Evolutionary conservation across 768 basidiomycete species (phyloP), one percentile per base, ranked within the genome.

Genomic region (Collybia mongolica): DNA sequence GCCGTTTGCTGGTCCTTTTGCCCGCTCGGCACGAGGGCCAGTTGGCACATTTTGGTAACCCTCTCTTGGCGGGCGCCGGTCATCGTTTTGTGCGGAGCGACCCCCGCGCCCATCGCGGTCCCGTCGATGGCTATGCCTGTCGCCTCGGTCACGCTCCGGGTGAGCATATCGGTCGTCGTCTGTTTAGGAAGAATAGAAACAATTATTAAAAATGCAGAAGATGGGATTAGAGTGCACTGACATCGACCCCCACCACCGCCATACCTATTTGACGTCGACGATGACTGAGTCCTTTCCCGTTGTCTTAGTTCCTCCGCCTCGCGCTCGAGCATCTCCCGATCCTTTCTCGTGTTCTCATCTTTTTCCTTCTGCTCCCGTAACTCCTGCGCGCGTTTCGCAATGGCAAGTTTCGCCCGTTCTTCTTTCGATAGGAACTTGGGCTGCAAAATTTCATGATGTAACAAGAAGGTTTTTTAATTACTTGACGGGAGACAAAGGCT

Each of bases 351-450:
- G 5, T 70, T 70, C 40, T 92, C 88, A 17, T 87, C 85, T 43
- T 74, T 79, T 48, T 81, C 83, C 52, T 77, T 84, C 61, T 91
- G 80, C 39, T 83, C 83, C 44, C 73, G 79, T 36, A 98, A 87
- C 64, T 98, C 95, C 51, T 88, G 80, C 17, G 85, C 80, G 12
- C 96, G 86, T 59, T 91, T 90, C 14, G 86, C 84, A 53, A 98
- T 89, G 2, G 96, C 96, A 29, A 97, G 70, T 61, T 83, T 83
- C 15, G 91, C 92, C 43, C 96, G 83, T 61, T 97, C 90, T 56
- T 94, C 91, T 69, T 91, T 98, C 2, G 90, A 83, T 12, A 98
- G 75, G 73, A 98, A 98, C 68, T 84, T 96, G 29, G 96, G 96
- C 94, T 98, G 68, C 28, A 49, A 43, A 53, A 38, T 55, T 48